Evolutionary conservation across 495 filamentous ascomycete genomes (phyloP).

Genomic region (Ramalina intermedia): DNA sequence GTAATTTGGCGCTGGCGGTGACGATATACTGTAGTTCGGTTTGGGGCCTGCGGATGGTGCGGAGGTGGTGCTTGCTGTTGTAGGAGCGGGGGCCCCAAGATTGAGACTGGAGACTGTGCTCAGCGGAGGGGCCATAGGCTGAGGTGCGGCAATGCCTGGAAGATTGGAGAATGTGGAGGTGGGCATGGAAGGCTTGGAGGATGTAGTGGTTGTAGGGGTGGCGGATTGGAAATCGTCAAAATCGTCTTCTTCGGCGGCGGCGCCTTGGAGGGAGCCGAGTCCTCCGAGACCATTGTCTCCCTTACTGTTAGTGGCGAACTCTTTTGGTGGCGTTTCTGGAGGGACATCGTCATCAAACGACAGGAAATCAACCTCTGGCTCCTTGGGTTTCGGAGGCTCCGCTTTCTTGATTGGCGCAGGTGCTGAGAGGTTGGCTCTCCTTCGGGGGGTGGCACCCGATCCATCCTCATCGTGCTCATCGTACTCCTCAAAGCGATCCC

Average conservation of each 20-base stretch:
- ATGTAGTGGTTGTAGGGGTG: slow-evolving; percentile 38
- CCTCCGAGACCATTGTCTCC: slow-evolving; percentile 21
- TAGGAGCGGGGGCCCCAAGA: slow-evolving; percentile 60
- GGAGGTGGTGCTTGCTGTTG: slow-evolving; percentile 28
- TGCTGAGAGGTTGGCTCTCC: slow-evolving; percentile 28
- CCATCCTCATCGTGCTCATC: slow-evolving; percentile 85
- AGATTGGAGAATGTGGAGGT: slow-evolving; percentile 49
- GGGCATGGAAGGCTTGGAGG: slow-evolving; percentile 29
- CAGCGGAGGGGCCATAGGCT: slow-evolving; percentile 69
- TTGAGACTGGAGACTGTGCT: slow-evolving; percentile 66
- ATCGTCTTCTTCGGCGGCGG: slow-evolving; percentile 66
- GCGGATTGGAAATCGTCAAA: slow-evolving; percentile 99
- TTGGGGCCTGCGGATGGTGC: slow-evolving; percentile 19
- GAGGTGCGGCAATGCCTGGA: slow-evolving; percentile 55
- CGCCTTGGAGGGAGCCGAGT: slow-evolving; percentile 33
- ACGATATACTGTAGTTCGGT: slow-evolving; percentile 24
- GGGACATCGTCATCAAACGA: slow-evolving; percentile 66
- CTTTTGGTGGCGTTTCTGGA: slow-evolving; percentile 27
- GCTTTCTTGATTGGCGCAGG: slow-evolving; percentile 38
- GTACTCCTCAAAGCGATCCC: slow-evolving; percentile 88
- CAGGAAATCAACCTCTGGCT: slow-evolving; percentile 76
- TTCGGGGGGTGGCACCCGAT: slow-evolving; percentile 30
- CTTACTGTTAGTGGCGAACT: slow-evolving; percentile 33
- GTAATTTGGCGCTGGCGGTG: slow-evolving; percentile 35
- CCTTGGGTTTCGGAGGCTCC: slow-evolving; percentile 62